Percentiles rank a stretch among this genome's conserved stretches.
phyloP scores from a whole-genome alignment of 208 protist genomes.

The Trypanosoma cruzi region DNA sequence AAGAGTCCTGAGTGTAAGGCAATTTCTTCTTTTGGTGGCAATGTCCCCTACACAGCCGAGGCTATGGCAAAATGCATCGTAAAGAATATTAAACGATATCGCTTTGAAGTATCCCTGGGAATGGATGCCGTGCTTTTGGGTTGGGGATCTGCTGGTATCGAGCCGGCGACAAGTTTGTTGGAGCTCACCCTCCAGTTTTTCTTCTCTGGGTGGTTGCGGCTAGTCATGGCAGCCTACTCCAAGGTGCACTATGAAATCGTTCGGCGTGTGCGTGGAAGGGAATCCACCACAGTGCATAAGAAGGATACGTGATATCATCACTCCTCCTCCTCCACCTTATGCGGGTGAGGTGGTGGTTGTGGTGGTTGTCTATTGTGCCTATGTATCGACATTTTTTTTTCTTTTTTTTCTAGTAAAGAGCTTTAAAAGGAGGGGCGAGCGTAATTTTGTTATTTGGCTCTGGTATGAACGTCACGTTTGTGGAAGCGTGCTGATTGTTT shows the following conservation, averaged over 20 bases:
- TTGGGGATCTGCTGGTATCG: constrained; percentile 58
- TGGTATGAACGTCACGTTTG: background rate
- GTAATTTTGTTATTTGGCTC: background rate
- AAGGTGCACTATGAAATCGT: constrained; percentile 86
- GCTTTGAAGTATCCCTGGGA: constrained; percentile 79
- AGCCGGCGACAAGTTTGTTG: constrained; percentile 58
- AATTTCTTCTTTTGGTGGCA: constrained; percentile 76
- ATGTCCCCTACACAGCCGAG: constrained; percentile 50
- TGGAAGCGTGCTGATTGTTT: background rate
- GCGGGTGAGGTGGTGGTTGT: no score
- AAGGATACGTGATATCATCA: background rate
- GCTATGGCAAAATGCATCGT: constrained; percentile 58
- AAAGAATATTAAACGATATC: constrained; percentile 64
- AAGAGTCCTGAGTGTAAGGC: constrained; percentile 86
- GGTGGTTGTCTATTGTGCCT: background rate
- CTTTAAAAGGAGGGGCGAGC: no score
- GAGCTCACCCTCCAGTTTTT: constrained; percentile 53
- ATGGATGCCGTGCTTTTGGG: constrained; percentile 59
- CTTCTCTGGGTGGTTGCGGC: constrained; percentile 48
- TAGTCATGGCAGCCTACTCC: constrained; percentile 60
- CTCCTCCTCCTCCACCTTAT: no score
- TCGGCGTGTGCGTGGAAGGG: constrained; percentile 38
- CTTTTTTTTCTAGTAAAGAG: background rate
- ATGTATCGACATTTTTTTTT: background rate
- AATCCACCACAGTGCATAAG: constrained; percentile 11